Base-by-base conservation (phyloP, 257 asterid species). In the Fraxinus anomala region DNA sequence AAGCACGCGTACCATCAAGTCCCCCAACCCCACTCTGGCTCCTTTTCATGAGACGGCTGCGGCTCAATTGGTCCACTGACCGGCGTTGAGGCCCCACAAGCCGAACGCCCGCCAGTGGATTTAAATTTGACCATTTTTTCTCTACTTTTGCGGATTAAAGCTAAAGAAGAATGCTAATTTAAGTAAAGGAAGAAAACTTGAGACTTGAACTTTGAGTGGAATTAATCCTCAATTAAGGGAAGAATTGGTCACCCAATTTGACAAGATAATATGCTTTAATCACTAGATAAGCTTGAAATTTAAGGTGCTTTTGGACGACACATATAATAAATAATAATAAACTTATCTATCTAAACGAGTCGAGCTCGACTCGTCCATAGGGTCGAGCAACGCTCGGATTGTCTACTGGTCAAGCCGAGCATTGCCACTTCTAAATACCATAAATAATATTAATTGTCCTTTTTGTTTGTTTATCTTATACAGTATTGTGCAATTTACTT, bases 1-100 rank as follows among this genome's bases (percentile, higher is more conserved):
- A 63, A 81, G 79, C 84, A 81, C 87, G 84, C 82, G 84, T 66
- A 23, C 40, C 65, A 44, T 80, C 21, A 74, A 78, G 78, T 54
- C 56, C 21, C 59, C 59, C 5, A 51, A 75, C 74, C 81, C 83
- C 84, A 83, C 87, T 21, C 13, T 37, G 14, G 72, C 80, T 61
- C 77, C 66, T 70, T 54, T 12, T 19, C 42, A 23, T 78, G 39
- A 39, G 65, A 75, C 83, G 88, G 86, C 36, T 33, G 36, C 86
- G 6, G 68, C 68, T 61, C 68, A 10, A 9, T 61, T 61, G 68
- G 31, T 30, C 68, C 16, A 23, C 33, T 23, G 1, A 23, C 44
- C 33, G 68, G 69, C 36, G 69, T 59, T 63, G 17, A 23, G 69
- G 31, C 8, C 69, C 69, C 69, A 63, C 69, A 9, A 63, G 69